Evolutionary conservation across 2,329 filamentous ascomycete genomes (phyloP), one percentile per base, ranked within the genome.

Genomic region (Fusarium dlaminii): DNA sequence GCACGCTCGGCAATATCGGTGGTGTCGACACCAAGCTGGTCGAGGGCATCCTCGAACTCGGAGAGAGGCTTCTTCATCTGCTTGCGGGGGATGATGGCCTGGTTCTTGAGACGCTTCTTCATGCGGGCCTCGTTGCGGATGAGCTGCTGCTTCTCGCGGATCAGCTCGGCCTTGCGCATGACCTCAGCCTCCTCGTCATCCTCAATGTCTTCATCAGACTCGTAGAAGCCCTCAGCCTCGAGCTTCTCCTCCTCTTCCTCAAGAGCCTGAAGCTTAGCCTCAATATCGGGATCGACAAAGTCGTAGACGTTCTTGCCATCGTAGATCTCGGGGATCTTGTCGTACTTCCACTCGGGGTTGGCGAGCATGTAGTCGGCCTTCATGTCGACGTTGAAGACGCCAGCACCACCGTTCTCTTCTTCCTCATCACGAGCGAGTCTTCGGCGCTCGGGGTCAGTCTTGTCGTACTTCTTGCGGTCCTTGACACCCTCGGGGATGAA

Each of bases 301-400:
- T 99, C 96, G 85, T 96, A 96, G 66, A 99, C 94, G 83, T 99
- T 99, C 89, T 96, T 95, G 83, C 96, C 96, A 80, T 98, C 92
- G 83, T 95, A 93, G 55, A 98, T 88, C 84, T 99, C 96, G 37
- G 96, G 96, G 63, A 98, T 93, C 84, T 93, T 94, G 86, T 99
- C 97, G 82, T 98, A 90, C 83, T 97, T 98, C 96, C 96, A 98
- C 66, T 96, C 94, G 46, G 93, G 90, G 81, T 98, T 90, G 73
- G 93, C 94, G 72, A 98, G 91, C 22, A 95, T 84, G 83, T 97
- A 99, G 80, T 96, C 93, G 81, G 94, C 90, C 82, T 94, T 93
- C 79, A 98, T 89, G 81, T 99, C 94, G 78, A 98, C 91, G 82
- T 94, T 98, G 90, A 93, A 98, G 55, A 99, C 96, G 85, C 97